Conservation (phyloP, 306 rosid species). For the Cucurbita pepo region DNA sequence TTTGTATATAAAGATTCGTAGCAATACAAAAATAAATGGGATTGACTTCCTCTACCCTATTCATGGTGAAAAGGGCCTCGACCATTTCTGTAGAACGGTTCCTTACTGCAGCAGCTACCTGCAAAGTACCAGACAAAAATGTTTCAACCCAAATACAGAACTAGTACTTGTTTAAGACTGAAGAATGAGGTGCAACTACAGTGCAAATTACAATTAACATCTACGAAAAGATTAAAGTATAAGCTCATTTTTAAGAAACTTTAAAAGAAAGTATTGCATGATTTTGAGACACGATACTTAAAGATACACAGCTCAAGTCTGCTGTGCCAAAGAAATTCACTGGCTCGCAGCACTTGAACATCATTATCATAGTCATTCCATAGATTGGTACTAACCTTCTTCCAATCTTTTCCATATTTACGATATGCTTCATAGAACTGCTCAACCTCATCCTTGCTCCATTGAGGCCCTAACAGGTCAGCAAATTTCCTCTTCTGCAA, state of each 20-base stretch:
- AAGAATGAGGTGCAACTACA: not conserved
- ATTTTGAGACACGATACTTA: not conserved
- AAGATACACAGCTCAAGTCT: not conserved
- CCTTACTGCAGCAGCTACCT: constrained; percentile 66
- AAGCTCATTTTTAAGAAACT: not conserved
- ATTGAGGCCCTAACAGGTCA: constrained; percentile 79
- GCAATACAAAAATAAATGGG: not conserved
- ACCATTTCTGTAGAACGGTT: constrained; percentile 73
- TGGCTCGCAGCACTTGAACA: not conserved
- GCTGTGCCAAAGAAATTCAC: not conserved
- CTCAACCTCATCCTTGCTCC: constrained; percentile 75
- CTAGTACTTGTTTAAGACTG: not conserved
- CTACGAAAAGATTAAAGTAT: not conserved
- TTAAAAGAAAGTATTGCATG: not conserved
- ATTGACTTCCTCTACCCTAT: constrained; percentile 27
- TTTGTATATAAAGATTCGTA: not conserved
- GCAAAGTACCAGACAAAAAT: not conserved
- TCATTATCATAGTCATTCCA: not conserved
- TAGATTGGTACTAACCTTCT: constrained; percentile 46
- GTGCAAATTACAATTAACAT: not conserved
- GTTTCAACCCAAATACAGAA: not conserved
- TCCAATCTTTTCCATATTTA: constrained; percentile 86
- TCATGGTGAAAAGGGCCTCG: constrained; percentile 87
- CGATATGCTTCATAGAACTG: constrained; percentile 79
- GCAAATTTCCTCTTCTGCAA: constrained; percentile 86